Evolutionary conservation across 2,329 filamentous ascomycete species (phyloP).

Genomic region (Colletotrichum orchidophilum): DNA sequence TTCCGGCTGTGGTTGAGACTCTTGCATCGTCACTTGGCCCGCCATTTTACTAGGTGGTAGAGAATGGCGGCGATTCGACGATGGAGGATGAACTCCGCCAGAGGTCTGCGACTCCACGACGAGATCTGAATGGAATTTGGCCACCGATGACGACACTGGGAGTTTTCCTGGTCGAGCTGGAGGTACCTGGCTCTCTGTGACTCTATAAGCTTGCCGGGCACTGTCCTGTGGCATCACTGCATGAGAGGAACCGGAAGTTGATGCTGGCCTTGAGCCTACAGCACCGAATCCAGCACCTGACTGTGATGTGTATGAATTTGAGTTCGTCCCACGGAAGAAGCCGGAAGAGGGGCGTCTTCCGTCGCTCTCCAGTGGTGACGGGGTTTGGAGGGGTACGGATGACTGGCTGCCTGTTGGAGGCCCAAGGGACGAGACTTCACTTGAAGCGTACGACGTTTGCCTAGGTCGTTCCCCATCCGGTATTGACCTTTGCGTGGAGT

Average conservation of each 20-base stretch:
- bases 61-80: slow-evolving; percentile 18
- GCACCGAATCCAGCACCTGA: neutral
- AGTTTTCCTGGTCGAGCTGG: slow-evolving; percentile 14
- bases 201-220: neutral
- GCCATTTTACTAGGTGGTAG: slow-evolving; percentile 5
- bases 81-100: neutral
- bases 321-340: slow-evolving; percentile 32
- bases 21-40: neutral
- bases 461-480: neutral
- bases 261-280: slow-evolving; percentile 8
- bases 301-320: neutral
- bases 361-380: slow-evolving; percentile 40
- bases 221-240: neutral
- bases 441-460: slow-evolving; percentile 15
- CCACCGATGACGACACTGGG: neutral
- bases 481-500: neutral
- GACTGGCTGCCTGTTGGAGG: slow-evolving; percentile 41
- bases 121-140: neutral
- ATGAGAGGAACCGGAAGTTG: slow-evolving; percentile 13
- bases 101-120: neutral
- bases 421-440: slow-evolving; percentile 40
- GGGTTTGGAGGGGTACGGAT: slow-evolving; percentile 38
- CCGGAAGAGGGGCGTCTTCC: slow-evolving; percentile 23
- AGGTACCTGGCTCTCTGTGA: neutral
- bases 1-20: neutral